phyloP scores from a whole-genome alignment of 1,284 basidiomycete genomes.

The Ceratobasidium sp. region DNA sequence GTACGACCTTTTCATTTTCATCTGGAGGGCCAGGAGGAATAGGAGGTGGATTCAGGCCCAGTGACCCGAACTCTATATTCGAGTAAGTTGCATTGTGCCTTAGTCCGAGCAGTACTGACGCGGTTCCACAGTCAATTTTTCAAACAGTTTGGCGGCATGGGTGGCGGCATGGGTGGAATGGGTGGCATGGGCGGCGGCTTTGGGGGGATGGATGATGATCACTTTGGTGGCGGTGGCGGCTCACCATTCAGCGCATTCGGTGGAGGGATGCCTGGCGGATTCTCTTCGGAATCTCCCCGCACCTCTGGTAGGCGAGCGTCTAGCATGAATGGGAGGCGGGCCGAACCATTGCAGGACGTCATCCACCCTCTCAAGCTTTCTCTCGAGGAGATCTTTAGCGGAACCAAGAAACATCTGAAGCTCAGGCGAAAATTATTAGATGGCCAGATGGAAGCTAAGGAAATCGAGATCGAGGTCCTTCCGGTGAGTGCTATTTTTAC shows the following conservation, averaged over 20 bases:
- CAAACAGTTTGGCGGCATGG: conserved; percentile 54
- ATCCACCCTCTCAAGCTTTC: conserved; percentile 87
- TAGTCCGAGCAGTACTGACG: conserved; percentile 50
- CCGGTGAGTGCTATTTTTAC: conserved; percentile 38
- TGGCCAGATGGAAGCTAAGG: conserved; percentile 88
- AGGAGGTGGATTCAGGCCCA: conserved; percentile 72
- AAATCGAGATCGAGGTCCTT: conserved; percentile 81
- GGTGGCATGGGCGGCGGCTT: conserved; percentile 57
- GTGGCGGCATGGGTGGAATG: conserved; percentile 61
- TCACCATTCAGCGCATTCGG: conserved; percentile 58
- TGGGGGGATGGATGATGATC: conserved; percentile 63
- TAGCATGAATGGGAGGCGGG: conserved; percentile 32
- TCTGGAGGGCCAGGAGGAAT: conserved; percentile 62
- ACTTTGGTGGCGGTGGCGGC: conserved; percentile 58
- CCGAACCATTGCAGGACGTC: conserved; percentile 68
- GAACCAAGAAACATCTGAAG: conserved; percentile 90
- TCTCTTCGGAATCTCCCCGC: conserved; percentile 53
- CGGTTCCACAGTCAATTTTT: conserved; percentile 73
- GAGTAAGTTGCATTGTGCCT: conserved; percentile 68
- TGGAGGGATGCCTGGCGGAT: conserved; percentile 69
- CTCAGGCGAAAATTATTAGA: conserved; percentile 80
- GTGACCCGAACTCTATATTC: conserved; percentile 93
- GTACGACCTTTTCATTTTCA: conserved; percentile 71
- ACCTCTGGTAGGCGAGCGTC: conserved; percentile 47
- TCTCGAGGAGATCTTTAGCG: conserved; percentile 91